These are phyloP conservation scores for Trametes cingulata DNA, from an alignment of 768 basidiomycete genomes.

Conservation along the genomic window DNA sequence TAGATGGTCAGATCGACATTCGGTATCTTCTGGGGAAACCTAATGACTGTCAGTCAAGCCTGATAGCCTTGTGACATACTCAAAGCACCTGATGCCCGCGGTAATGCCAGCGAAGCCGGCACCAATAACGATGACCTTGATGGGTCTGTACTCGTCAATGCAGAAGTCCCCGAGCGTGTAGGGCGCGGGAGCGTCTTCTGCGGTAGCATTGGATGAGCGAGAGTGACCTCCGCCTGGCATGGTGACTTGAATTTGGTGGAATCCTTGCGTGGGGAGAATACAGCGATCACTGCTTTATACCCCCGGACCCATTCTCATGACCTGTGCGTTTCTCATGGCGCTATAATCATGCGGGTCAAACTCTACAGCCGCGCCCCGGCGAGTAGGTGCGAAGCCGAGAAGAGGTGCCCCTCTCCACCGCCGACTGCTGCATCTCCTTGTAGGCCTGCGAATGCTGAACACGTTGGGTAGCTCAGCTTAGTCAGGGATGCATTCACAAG, in stretches of 20 bases:
- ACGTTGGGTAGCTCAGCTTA: too few species aligned
- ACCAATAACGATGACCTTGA: conserved; percentile 58
- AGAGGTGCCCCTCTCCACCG: too few species aligned
- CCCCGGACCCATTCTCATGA: too few species aligned
- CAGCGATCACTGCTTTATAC: too few species aligned
- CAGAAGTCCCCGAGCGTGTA: conserved; percentile 42
- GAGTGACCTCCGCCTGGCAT: background rate
- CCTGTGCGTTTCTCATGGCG: too few species aligned
- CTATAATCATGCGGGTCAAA: too few species aligned
- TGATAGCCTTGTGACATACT: background rate
- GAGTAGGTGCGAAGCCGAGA: too few species aligned
- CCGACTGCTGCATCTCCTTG: too few species aligned
- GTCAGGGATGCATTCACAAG: too few species aligned
- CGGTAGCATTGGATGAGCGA: background rate
- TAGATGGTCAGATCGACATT: conserved; percentile 59
- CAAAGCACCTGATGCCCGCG: conserved; percentile 51
- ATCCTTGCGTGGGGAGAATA: too few species aligned
- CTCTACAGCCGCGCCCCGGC: too few species aligned
- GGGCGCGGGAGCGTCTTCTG: background rate
- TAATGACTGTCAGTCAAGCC: background rate
- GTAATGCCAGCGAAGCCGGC: conserved; percentile 61
- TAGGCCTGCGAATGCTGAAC: too few species aligned
- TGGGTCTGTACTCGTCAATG: conserved; percentile 53
- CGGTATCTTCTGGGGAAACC: conserved; percentile 32
- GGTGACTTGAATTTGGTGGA: background rate